Percentiles rank a stretch among this genome's conserved stretches.
Evolutionary conservation across 768 basidiomycete genomes (phyloP).

Genomic region (Russula ochroleuca): DNA sequence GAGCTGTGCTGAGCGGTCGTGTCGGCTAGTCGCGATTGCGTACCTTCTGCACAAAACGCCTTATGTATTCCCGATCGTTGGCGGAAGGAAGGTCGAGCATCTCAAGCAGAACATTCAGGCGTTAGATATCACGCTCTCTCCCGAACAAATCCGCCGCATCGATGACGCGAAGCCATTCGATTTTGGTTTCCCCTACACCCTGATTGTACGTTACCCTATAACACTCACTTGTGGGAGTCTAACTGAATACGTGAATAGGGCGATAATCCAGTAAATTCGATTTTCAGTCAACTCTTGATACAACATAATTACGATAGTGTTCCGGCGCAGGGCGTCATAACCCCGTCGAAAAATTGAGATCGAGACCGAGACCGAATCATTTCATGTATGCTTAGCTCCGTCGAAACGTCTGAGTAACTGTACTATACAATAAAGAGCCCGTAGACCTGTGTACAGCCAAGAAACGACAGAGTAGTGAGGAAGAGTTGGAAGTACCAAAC

Average conservation of each 20-base stretch:
- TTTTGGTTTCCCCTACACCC: conserved; percentile 41
- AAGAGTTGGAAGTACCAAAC: too few relatives aligned
- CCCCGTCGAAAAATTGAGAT: conserved; percentile 1
- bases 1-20: not conserved
- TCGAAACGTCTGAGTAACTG: not conserved
- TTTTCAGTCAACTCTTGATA: not conserved
- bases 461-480: not conserved
- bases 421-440: not conserved
- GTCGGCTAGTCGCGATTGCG: conserved; percentile 45
- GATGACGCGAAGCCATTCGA: conserved; percentile 45
- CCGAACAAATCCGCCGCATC: conserved; percentile 44
- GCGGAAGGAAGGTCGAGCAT: conserved; percentile 51
- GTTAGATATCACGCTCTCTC: conserved; percentile 43
- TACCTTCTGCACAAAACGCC: conserved; percentile 53
- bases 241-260: conserved; percentile 2
- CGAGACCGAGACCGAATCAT: not conserved
- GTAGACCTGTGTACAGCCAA: not conserved
- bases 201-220: conserved; percentile 34
- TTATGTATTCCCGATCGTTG: conserved; percentile 50
- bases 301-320: not conserved
- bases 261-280: not conserved
- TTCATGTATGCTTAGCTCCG: not conserved
- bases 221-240: not conserved
- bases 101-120: conserved; percentile 49
- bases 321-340: conserved; percentile 3